phyloP scores from a whole-genome alignment of 768 basidiomycete species.

The Boletus rubescentipes region DNA sequence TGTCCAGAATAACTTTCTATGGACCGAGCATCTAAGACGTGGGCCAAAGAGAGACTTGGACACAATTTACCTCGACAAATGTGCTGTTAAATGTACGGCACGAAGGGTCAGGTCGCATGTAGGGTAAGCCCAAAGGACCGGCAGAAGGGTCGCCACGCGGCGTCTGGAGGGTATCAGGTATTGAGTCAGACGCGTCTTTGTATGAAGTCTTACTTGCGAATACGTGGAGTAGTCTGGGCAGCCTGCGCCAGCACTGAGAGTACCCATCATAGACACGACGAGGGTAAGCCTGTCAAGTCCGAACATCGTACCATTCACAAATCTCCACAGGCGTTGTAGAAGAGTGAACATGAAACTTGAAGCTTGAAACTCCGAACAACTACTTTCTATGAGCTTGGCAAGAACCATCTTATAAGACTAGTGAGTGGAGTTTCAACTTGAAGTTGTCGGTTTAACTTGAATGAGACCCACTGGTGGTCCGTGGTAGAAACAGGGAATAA shows the following conservation, averaged over 20 bases:
- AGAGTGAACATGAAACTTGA: constrained; percentile 4
- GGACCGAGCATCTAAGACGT: neutral
- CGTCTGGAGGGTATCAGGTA: constrained; percentile 33
- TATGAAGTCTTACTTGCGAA: constrained; percentile 43
- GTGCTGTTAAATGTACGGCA: constrained; percentile 78
- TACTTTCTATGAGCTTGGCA: constrained; percentile 6
- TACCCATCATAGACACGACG: constrained; percentile 23
- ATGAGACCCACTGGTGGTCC: no score
- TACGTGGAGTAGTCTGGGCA: constrained; percentile 66
- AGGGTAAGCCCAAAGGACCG: constrained; percentile 64
- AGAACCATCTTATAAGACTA: constrained; percentile 6
- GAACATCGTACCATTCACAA: constrained; percentile 17
- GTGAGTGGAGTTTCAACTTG: no score
- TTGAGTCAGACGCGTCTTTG: neutral
- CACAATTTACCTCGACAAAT: constrained; percentile 61
- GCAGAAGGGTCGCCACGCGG: constrained; percentile 60
- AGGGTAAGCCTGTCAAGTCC: constrained; percentile 23
- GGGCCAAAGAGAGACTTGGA: neutral
- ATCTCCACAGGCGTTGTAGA: constrained; percentile 6
- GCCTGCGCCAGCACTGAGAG: constrained; percentile 26
- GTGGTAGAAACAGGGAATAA: neutral
- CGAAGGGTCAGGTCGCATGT: constrained; percentile 65
- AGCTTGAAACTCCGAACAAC: constrained; percentile 1
- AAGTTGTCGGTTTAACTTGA: neutral
- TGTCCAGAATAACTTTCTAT: constrained; percentile 72